Percentiles rank a stretch among this genome's conserved stretches.
Evolutionary conservation across 331 rosid genomes (phyloP).

Genomic region (Stylosanthes scabra): DNA sequence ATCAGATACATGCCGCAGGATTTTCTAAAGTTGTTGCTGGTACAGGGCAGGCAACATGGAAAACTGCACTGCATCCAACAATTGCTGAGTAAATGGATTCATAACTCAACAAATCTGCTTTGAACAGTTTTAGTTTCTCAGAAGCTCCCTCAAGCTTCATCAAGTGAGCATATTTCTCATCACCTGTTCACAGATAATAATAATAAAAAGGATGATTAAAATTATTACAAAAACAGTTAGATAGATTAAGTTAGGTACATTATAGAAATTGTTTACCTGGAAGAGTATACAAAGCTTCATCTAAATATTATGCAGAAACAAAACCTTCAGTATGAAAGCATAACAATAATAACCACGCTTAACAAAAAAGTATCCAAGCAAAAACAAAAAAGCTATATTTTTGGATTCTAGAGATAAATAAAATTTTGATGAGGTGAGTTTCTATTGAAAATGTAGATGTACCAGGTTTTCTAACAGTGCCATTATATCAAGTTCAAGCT

Average conservation of each 20-base stretch:
- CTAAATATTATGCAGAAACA: too few relatives aligned
- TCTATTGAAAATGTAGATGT: not conserved
- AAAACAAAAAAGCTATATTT: too few relatives aligned
- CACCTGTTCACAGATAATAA: slow-evolving; percentile 42
- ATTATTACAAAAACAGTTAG: too few relatives aligned
- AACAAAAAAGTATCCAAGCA: too few relatives aligned
- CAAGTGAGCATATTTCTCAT: slow-evolving; percentile 62
- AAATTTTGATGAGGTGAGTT: not conserved
- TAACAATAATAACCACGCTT: too few relatives aligned
- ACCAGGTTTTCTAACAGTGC: slow-evolving; percentile 75
- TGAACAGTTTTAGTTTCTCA: slow-evolving; percentile 61
- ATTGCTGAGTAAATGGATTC: slow-evolving; percentile 61
- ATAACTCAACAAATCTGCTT: slow-evolving; percentile 68
- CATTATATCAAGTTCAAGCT: slow-evolving; percentile 28
- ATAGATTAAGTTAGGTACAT: too few relatives aligned
- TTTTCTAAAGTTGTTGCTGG: slow-evolving; percentile 55
- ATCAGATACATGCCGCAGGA: slow-evolving; percentile 58
- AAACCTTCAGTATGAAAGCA: too few relatives aligned
- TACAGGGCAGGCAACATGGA: slow-evolving; percentile 91
- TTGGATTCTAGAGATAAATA: not conserved
- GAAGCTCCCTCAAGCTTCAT: slow-evolving; percentile 56
- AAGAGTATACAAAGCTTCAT: too few relatives aligned
- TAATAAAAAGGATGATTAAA: too few relatives aligned
- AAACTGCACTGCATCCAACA: slow-evolving; percentile 73
- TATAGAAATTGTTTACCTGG: too few relatives aligned